Conservation (phyloP, 257 asterid species). For the Cinchona pubescens region DNA sequence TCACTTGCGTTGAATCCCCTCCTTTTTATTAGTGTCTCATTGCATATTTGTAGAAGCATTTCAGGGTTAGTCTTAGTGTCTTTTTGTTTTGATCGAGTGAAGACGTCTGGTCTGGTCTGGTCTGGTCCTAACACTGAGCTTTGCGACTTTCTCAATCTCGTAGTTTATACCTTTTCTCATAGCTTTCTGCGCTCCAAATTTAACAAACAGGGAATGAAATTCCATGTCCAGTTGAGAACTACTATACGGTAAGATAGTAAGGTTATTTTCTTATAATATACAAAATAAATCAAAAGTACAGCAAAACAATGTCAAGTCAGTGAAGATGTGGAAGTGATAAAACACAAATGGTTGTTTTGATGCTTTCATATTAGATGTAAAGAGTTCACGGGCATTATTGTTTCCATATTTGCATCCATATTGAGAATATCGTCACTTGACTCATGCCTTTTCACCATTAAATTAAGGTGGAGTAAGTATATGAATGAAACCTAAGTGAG, state of each 20-base stretch:
- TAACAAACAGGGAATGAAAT: not conserved
- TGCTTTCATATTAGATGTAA: not conserved
- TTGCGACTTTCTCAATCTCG: not conserved
- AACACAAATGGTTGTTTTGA: not conserved
- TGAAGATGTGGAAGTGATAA: not conserved
- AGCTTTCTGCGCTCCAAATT: not conserved
- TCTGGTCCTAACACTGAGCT: not conserved
- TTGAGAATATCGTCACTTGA: too few species aligned
- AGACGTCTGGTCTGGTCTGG: too few species aligned
- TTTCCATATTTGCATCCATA: not conserved
- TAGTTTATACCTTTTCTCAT: not conserved
- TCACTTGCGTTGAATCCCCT: not conserved
- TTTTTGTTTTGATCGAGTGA: not conserved
- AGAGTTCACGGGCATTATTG: not conserved
- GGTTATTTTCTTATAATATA: not conserved
- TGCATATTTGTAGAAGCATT: not conserved
- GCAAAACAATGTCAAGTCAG: not conserved
- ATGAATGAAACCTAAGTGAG: not conserved
- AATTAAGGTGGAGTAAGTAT: not conserved
- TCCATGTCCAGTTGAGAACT: not conserved
- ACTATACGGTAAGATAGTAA: not conserved
- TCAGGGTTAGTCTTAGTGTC: not conserved
- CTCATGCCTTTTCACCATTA: too few species aligned
- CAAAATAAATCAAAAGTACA: too few species aligned
- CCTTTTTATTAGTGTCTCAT: not conserved